Conservation (phyloP, 805 yeast species). For the Yamadazyma phyllophila region DNA sequence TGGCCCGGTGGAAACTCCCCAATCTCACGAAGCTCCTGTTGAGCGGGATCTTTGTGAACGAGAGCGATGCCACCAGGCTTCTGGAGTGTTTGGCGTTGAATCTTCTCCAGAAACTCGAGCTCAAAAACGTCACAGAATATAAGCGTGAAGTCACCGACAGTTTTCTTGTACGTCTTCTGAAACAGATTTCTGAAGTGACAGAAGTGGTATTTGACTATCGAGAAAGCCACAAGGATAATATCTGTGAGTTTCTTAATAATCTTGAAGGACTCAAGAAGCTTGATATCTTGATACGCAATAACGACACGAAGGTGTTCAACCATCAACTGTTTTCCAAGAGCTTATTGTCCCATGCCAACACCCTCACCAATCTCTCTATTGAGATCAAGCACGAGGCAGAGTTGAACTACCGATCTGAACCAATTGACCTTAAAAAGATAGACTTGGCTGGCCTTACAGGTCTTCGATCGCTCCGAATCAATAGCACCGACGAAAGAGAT, state of each 20-base stretch:
- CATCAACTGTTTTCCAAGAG: conserved; percentile 18
- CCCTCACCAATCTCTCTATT: conserved; percentile 34
- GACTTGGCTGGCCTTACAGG: conserved; percentile 4
- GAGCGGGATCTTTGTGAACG: conserved; percentile 22
- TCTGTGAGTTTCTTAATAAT: conserved; percentile 30
- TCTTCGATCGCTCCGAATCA: conserved; percentile 41
- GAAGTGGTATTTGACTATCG: conserved; percentile 38
- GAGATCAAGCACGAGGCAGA: conserved; percentile 40
- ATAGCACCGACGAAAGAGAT: conserved; percentile 22
- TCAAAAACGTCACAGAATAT: conserved; percentile 37
- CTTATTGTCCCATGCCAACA: conserved; percentile 12
- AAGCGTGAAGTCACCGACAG: neutral
- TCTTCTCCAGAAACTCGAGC: conserved; percentile 24
- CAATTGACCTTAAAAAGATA: conserved; percentile 16
- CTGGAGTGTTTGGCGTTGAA: conserved; percentile 18
- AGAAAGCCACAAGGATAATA: conserved; percentile 41
- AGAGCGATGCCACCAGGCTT: conserved; percentile 19
- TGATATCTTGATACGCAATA: conserved; percentile 42
- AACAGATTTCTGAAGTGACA: conserved; percentile 15
- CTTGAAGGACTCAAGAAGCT: conserved; percentile 26
- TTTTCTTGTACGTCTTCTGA: conserved; percentile 1
- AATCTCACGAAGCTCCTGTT: conserved; percentile 18
- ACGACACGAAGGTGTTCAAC: conserved; percentile 23
- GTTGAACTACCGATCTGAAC: conserved; percentile 27
- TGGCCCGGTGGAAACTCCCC: neutral